phyloP scores from a whole-genome alignment of 176 grass and related monocot genomes.

The Phyllostachys edulis region DNA sequence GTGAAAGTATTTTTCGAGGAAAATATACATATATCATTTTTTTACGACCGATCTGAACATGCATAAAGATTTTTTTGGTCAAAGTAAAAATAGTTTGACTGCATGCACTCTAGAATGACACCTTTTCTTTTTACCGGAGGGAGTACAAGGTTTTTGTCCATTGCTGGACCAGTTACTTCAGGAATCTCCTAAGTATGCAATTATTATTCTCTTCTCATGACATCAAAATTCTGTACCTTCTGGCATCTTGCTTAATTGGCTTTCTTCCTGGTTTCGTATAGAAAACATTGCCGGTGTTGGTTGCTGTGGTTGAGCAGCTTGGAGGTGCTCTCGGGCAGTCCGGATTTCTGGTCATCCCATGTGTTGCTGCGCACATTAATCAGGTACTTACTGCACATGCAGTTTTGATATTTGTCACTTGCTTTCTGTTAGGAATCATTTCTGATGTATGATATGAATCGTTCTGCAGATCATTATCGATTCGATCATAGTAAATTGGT shows the following conservation, averaged over 20 bases:
- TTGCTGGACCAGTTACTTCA: neutral
- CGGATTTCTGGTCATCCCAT: conserved; percentile 67
- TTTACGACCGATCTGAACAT: neutral
- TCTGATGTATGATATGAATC: conserved; percentile 19
- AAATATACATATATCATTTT: neutral
- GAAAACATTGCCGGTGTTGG: conserved; percentile 85
- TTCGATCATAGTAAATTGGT: conserved; percentile 77
- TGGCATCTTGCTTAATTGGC: neutral
- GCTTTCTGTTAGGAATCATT: conserved; percentile 10
- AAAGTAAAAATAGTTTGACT: neutral
- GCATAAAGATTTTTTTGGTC: neutral
- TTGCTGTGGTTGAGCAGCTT: conserved; percentile 89
- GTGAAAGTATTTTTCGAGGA: neutral
- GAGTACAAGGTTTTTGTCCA: neutral
- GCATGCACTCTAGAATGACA: neutral
- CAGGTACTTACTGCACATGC: conserved; percentile 51
- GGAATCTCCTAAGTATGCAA: conserved; percentile 8
- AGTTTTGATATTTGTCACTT: neutral
- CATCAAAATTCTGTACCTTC: conserved; percentile 1
- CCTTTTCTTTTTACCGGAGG: neutral
- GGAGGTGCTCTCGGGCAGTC: conserved; percentile 70
- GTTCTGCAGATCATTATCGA: conserved; percentile 74
- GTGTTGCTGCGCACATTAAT: conserved; percentile 75
- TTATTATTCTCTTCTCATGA: neutral
- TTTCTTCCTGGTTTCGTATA: conserved; percentile 30